Percentiles rank a stretch among this genome's conserved stretches.
These are phyloP conservation scores for Rubia balearica DNA, from an alignment of 305 asterid genomes.

Conservation along the genomic window DNA sequence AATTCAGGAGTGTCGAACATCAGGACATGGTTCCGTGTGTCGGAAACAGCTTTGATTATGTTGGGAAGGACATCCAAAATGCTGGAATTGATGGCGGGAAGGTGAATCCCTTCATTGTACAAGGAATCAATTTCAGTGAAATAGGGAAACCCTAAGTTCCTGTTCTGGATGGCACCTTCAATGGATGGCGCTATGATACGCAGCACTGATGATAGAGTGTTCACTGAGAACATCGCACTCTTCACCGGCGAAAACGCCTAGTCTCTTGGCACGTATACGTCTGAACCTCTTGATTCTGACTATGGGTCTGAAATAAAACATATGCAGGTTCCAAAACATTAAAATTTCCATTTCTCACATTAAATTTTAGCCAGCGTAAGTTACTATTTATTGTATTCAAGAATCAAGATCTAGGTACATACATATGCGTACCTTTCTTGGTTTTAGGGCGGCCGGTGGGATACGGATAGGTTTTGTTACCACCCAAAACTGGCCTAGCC, in stretches of 20 bases:
- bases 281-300: slow-evolving; percentile 20
- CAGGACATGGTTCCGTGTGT: slow-evolving; percentile 25
- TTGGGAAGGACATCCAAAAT: slow-evolving; percentile 31
- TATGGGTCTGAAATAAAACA: slow-evolving; percentile 23
- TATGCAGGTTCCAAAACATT: not conserved
- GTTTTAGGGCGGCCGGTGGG: slow-evolving; percentile 69
- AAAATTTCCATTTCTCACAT: not conserved
- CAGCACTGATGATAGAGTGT: slow-evolving; percentile 35
- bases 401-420: too few species aligned
- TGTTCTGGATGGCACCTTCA: not conserved
- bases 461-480: slow-evolving; percentile 42
- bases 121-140: slow-evolving; percentile 56
- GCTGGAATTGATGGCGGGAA: slow-evolving; percentile 9
- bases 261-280: slow-evolving; percentile 29
- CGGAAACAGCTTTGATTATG: slow-evolving; percentile 28
- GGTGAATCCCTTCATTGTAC: slow-evolving; percentile 42
- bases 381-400: too few species aligned
- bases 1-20: slow-evolving; percentile 52
- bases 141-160: slow-evolving; percentile 36
- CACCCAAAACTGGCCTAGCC: slow-evolving; percentile 84
- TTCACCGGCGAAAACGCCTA: slow-evolving; percentile 48
- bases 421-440: slow-evolving; percentile 37
- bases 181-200: slow-evolving; percentile 45
- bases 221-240: slow-evolving; percentile 37
- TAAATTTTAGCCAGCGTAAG: not conserved